Base-by-base conservation (phyloP, 1,284 basidiomycete species). In the Ceratobasidium sp. region DNA sequence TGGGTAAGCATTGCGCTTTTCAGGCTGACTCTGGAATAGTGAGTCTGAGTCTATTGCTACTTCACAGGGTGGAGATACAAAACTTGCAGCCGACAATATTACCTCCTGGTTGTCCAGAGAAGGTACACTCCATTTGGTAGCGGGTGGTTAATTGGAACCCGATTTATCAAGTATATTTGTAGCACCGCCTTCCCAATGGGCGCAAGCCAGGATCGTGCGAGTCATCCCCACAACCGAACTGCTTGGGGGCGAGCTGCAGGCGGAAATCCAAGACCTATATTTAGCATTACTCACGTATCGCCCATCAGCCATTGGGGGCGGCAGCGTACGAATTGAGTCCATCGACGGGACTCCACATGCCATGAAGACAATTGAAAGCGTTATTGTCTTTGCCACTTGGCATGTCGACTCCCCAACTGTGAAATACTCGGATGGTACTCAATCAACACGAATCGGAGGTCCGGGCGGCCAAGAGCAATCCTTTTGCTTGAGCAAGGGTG, bases 181-280 rank as follows among this genome's bases (percentile, higher is more conserved):
- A n/a, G n/a, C n/a, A n/a, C n/a, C n/a, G 16, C 2, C 39, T n/a
- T 29, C 4, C 41, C 29, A 31, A n/a, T 68, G 65, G 65, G 37
- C n/a, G 2, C 31, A 24, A 43, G 39, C 56, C 14, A 43, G 37
- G 19, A 31, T 68, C 19, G 39, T 31, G 2, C n/a, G 34, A 54
- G 65, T 68, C 13, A 48, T 43, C 11, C 69, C 56, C 9, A 27
- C 59, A 9, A 72, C 56, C 4, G 29, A 16, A 19, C 41, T 72
- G 9, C 46, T 72, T 34, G 27, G 19, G 7, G 13, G n/a, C 7
- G 46, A 22, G 1, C 43, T 72, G 0, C 41, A 62, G 24, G 24
- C 7, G 16, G 22, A 31, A 51, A 46, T 72, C 7, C 11, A 24
- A 13, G 14, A 39, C 7, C 24, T 72, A 9, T 51, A 62, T 51